Evolutionary conservation across 2,329 filamentous ascomycete genomes (phyloP).

Genomic region (Sclerotinia sclerotiorum): DNA sequence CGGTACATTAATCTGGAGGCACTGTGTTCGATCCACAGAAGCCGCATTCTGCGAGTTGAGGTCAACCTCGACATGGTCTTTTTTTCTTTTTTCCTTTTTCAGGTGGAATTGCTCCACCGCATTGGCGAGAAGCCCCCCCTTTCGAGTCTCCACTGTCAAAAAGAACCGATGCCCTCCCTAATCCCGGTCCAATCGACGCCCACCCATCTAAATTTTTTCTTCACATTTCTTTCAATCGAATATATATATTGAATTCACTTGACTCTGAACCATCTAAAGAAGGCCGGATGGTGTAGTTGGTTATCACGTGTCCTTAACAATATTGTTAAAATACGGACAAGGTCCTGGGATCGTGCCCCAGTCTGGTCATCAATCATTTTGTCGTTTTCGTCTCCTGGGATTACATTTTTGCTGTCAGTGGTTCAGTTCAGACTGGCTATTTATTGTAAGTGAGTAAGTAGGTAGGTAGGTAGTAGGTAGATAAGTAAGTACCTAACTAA

Average conservation of each 20-base stretch:
- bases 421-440: too few relatives aligned
- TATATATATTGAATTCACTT: rapidly evolving
- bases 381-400: neutral
- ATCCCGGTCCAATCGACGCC: neutral
- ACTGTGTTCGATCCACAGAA: too few relatives aligned
- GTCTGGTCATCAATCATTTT: neutral
- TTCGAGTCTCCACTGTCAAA: neutral
- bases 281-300: constrained; percentile 11
- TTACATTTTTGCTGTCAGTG: too few relatives aligned
- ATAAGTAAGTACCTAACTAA: too few relatives aligned
- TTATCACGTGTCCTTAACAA: constrained; percentile 12
- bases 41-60: too few relatives aligned
- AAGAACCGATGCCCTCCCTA: neutral
- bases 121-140: neutral
- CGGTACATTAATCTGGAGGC: too few relatives aligned
- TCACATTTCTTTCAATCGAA: neutral
- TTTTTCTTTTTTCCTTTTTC: too few relatives aligned
- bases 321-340: constrained; percentile 3
- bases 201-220: neutral
- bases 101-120: neutral
- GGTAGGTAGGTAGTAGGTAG: too few relatives aligned
- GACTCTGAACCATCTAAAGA: neutral
- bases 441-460: too few relatives aligned
- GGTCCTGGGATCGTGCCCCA: constrained; percentile 12
- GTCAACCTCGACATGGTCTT: too few relatives aligned